Conservation (phyloP, 1,139 yeast species). For the Debaryomycetaceae sp. region DNA sequence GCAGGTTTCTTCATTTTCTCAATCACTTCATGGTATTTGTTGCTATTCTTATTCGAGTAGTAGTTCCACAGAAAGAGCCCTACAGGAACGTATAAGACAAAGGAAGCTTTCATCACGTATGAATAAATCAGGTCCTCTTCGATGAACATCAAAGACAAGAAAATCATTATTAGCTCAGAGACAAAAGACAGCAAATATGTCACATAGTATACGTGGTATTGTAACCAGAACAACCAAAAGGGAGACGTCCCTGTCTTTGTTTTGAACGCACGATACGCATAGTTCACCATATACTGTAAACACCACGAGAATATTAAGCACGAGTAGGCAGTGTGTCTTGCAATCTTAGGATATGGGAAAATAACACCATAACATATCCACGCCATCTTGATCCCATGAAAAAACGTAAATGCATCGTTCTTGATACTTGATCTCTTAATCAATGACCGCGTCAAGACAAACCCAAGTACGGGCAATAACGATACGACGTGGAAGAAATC, state of each 20-base stretch:
- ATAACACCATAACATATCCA: conserved; percentile 47
- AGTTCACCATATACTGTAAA: conserved; percentile 37
- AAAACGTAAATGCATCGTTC: conserved; percentile 26
- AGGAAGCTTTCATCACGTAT: conserved; percentile 20
- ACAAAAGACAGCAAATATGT: conserved; percentile 44
- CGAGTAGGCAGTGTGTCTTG: conserved; percentile 49
- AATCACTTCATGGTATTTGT: conserved; percentile 22
- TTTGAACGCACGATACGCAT: conserved; percentile 47
- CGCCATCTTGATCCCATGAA: conserved; percentile 31
- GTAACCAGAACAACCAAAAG: conserved; percentile 32
- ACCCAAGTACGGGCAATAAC: conserved; percentile 28
- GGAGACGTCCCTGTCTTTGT: conserved; percentile 38
- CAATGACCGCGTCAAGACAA: conserved; percentile 20
- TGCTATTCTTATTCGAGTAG: conserved; percentile 19
- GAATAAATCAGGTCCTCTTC: conserved; percentile 32
- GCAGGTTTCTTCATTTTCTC: conserved; percentile 11
- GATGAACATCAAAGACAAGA: conserved; percentile 48
- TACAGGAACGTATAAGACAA: conserved; percentile 35
- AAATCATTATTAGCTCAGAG: conserved; percentile 52
- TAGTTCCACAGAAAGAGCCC: conserved; percentile 37
- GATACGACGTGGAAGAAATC: conserved; percentile 55
- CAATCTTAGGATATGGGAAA: conserved; percentile 46
- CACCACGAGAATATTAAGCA: conserved; percentile 47
- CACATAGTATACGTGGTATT: conserved; percentile 38
- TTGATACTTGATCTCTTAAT: conserved; percentile 7